Percentiles rank a stretch among this genome's conserved stretches.
Evolutionary conservation across 192 early-diverging fungal species (phyloP).

Genomic region (Paraglomus brasilianum): DNA sequence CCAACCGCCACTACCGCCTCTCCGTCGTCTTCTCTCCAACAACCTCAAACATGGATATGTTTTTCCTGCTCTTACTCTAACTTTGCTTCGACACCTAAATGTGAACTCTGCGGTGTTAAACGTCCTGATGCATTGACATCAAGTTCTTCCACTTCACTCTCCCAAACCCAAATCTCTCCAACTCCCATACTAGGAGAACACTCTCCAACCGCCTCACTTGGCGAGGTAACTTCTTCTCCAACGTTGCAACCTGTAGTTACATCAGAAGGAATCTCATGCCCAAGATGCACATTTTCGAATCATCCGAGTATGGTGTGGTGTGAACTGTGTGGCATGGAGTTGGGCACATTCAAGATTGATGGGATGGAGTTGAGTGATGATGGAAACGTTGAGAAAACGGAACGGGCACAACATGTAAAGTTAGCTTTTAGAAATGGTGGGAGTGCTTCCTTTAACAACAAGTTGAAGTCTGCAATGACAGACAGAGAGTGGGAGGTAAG

Average conservation of each 20-base stretch:
- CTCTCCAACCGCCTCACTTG: not conserved
- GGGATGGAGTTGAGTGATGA: not conserved
- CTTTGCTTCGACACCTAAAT: conserved; percentile 40
- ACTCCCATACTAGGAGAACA: conserved; percentile 24
- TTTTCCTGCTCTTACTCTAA: conserved; percentile 54
- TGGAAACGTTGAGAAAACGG: not conserved
- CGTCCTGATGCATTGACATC: conserved; percentile 17
- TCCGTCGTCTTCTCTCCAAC: conserved; percentile 24
- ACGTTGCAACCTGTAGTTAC: not conserved
- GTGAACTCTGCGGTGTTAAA: conserved; percentile 60
- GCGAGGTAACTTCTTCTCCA: not conserved
- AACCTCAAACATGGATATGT: conserved; percentile 51
- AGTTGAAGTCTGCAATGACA: conserved; percentile 61
- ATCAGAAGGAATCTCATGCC: conserved; percentile 53
- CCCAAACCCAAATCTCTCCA: conserved; percentile 11
- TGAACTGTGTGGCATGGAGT: conserved; percentile 79
- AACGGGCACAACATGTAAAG: conserved; percentile 47
- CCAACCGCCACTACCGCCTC: not conserved
- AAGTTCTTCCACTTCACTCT: not conserved
- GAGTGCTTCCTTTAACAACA: conserved; percentile 53
- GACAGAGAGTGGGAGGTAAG: conserved; percentile 66
- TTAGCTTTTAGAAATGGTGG: conserved; percentile 83
- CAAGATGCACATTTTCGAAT: conserved; percentile 87
- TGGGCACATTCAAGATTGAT: conserved; percentile 36
- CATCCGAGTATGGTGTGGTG: conserved; percentile 75